Evolutionary conservation across 805 yeast genomes (phyloP).

Genomic region (Lipomyces sp.): DNA sequence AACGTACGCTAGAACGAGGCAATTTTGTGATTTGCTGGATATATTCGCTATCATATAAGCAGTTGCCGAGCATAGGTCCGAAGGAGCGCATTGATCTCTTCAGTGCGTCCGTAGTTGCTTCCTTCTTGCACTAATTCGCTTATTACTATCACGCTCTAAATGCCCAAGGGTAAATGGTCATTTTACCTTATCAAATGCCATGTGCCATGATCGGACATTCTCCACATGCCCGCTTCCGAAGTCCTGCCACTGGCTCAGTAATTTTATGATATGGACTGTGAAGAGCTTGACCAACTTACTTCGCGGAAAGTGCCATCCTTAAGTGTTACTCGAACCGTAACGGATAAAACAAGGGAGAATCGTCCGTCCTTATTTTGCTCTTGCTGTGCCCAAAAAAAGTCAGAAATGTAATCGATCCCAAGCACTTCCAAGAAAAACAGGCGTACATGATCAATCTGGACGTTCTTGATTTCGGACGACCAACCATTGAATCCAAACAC

Average conservation of each 20-base stretch:
- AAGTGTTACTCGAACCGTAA: constrained; percentile 61
- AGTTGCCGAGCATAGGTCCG: constrained; percentile 67
- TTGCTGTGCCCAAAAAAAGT: neutral
- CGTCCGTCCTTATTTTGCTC: constrained; percentile 16
- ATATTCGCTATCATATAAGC: constrained; percentile 38
- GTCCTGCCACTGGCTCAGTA: constrained; percentile 41
- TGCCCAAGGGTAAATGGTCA: neutral
- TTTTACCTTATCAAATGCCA: constrained; percentile 61
- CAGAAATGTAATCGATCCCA: no score
- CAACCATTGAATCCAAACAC: constrained; percentile 79
- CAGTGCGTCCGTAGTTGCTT: constrained; percentile 79
- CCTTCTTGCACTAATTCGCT: constrained; percentile 57
- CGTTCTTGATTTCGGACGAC: constrained; percentile 58
- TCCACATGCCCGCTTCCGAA: constrained; percentile 72
- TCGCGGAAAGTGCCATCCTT: constrained; percentile 81
- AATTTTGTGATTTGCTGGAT: constrained; percentile 30
- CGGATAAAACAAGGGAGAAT: constrained; percentile 30
- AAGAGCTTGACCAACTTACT: constrained; percentile 5
- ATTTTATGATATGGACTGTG: neutral
- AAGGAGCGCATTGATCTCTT: constrained; percentile 76
- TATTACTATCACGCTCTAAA: neutral
- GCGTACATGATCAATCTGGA: constrained; percentile 57
- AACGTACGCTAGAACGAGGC: constrained; percentile 18
- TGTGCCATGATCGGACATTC: constrained; percentile 49
- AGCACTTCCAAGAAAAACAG: no score